Percentiles rank a stretch among this genome's conserved stretches.
Conservation (phyloP, 2,329 filamentous ascomycete species). For the Neonectria magnoliae region DNA sequence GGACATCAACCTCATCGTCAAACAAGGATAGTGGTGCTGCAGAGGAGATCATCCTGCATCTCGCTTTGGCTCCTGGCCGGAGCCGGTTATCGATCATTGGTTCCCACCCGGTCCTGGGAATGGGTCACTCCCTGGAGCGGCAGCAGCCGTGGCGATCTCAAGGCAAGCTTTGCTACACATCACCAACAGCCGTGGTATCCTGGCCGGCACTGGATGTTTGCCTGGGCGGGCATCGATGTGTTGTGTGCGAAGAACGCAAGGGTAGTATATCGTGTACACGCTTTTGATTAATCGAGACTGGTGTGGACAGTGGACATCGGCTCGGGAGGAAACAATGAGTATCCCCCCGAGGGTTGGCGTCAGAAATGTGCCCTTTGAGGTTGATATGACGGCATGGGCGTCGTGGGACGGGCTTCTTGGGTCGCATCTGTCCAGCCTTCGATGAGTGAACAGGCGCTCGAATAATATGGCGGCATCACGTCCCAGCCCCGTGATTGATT, state of each 20-base stretch:
- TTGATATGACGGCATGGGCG: not conserved
- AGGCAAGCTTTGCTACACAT: constrained; percentile 14
- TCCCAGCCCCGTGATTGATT: constrained; percentile 3
- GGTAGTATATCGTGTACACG: constrained; percentile 8
- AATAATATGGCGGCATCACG: constrained; percentile 13
- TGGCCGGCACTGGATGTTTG: constrained; percentile 14
- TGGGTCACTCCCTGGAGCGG: constrained; percentile 28
- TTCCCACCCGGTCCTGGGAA: constrained; percentile 25
- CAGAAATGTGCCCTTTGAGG: not conserved
- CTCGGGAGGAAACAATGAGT: not conserved
- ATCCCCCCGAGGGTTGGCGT: not conserved
- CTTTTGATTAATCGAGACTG: constrained; percentile 6
- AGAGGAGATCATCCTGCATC: constrained; percentile 37
- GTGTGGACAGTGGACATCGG: not conserved
- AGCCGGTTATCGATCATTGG: constrained; percentile 33
- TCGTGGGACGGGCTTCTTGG: constrained; percentile 1
- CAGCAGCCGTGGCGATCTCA: constrained; percentile 37
- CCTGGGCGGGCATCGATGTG: constrained; percentile 6
- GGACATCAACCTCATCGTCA: constrained; percentile 20
- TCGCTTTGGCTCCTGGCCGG: constrained; percentile 28
- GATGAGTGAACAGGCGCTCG: constrained; percentile 11
- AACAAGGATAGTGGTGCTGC: constrained; percentile 33
- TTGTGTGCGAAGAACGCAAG: constrained; percentile 7
- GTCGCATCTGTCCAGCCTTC: constrained; percentile 21
- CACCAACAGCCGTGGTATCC: constrained; percentile 18